Base-by-base conservation (phyloP, 2,329 filamentous ascomycete species). In the Cladosporium phlei region DNA sequence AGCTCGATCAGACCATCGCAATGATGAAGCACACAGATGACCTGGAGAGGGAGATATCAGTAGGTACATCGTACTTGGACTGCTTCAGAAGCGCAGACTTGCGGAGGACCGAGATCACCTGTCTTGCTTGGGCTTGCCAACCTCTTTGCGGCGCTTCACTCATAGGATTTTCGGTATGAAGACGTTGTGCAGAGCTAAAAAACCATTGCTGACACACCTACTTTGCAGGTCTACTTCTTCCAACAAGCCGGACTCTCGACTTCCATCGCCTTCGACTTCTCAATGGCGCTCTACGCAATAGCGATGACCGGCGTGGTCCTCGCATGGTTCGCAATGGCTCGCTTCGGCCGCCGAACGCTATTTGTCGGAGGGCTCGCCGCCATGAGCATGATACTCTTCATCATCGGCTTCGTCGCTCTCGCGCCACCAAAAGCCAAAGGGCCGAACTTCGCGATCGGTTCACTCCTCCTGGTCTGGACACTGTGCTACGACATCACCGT, bases 401-500 rank as follows among this genome's bases (percentile, higher is more conserved):
- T 54, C 20, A 54, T 60, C 33, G 58, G 58, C 17, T 55, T 59
- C 33, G 39, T 58, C 9, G 52, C 50, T 9, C 42, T 60, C 5
- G 33, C 42, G 3, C 35, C 44, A 19, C 11, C 5, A 5, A 32
- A 44, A 17, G 38, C 32, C 2, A 49, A 43, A 46, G 45, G 51
- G 5, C 38, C 55, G 8, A 51, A 51, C 35, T 56, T 56, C 50
- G 54, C 49, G 3, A 56, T 56, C 12, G 56, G 55, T 20, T 52
- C 53, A 9, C 34, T 14, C 44, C 11, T 53, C 50, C 3, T 93
- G 25, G 67, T 83, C 46, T 93, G 85, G 85, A 84, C 89, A 1
- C 70, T 93, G 35, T 79, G 83, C 59, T 95, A 95, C 69, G 87
- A 95, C 64, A 74, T 91, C 37, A 86, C 86, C 0, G 88, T 95